Conservation (phyloP, 352 stramenopile species). For the Pythium oligandrum region DNA sequence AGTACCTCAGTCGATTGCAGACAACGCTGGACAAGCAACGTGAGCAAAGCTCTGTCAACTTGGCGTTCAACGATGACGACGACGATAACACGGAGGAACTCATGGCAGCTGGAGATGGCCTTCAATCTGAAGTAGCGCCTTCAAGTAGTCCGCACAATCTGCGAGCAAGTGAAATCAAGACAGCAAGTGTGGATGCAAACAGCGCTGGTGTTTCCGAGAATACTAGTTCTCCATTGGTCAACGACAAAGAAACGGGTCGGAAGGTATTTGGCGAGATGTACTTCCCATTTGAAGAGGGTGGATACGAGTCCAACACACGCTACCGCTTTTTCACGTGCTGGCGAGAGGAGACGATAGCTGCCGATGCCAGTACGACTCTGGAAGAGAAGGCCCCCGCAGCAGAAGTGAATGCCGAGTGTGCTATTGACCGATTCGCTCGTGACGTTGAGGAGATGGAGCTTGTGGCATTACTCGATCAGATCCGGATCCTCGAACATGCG, state of each 20-base stretch:
- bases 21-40: conserved; percentile 67
- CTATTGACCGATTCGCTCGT: conserved; percentile 3
- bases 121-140: background rate
- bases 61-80: conserved; percentile 62
- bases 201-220: background rate
- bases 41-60: conserved; percentile 28
- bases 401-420: background rate
- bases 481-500: conserved; percentile 8
- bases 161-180: background rate
- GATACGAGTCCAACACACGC: conserved; percentile 51
- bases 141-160: conserved; percentile 1
- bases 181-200: background rate
- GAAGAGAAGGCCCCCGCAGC: background rate
- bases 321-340: conserved; percentile 22
- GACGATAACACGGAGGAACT: conserved; percentile 28
- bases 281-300: conserved; percentile 80
- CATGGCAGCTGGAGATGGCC: background rate
- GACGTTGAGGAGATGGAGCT: conserved; percentile 11
- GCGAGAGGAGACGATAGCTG: conserved; percentile 1
- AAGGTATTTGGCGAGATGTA: conserved; percentile 87
- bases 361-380: background rate
- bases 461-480: conserved; percentile 7
- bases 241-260: conserved; percentile 77
- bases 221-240: conserved; percentile 14
- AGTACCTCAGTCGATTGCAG: conserved; percentile 86